Evolutionary conservation across 2,329 filamentous ascomycete species (phyloP), one percentile per base, ranked within the genome.

Genomic region (Phoma sp.): DNA sequence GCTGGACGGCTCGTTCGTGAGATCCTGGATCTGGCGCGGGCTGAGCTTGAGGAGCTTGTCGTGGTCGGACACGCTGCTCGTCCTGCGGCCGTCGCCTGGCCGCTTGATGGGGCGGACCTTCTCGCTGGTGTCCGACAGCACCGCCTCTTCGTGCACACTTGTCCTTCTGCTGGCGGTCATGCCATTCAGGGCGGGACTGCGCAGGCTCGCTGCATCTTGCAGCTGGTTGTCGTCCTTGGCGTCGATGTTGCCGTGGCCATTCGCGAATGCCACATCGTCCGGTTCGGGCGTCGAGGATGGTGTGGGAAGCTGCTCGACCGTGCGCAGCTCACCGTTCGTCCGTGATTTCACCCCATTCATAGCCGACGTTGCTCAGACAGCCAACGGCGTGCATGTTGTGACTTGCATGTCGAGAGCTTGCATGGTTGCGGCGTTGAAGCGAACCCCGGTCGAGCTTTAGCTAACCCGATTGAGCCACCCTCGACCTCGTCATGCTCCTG

Each of bases 1-100:
- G 34, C 81, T 84, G 14, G 81, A 76, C 7, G 82, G 81, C 11
- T 83, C 82, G 14, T 78, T 75, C 5, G 81, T 83, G 34, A 86
- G 76, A 37, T 83, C 81, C 34, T 83, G 77, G 2, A 86, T 81
- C 66, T 84, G 78, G 33, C 77, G 77, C 2, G 80, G 78, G 3
- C 83, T 84, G 25, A 85, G 71, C 61, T 83, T 85, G 53, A 82
- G 68, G 3, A 80, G 67, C 56, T 74, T 77, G 5, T 79, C 69
- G 28, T 74, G 69, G 29, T 72, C 72, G 3, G 69, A 70, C 26
- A 72, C 66, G 56, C 71, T 74, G 62, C 72, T 75, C 60, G 47
- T 72, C 51, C 71, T 60, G 53, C 68, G 57, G 3, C 50, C 64
- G 57, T 74, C 71, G n/a, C 71, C 72, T 17, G 71, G 72, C 15